Percentiles rank a stretch among this genome's conserved stretches.
Conservation (phyloP, 306 rosid genomes). For the Urtica urens region DNA sequence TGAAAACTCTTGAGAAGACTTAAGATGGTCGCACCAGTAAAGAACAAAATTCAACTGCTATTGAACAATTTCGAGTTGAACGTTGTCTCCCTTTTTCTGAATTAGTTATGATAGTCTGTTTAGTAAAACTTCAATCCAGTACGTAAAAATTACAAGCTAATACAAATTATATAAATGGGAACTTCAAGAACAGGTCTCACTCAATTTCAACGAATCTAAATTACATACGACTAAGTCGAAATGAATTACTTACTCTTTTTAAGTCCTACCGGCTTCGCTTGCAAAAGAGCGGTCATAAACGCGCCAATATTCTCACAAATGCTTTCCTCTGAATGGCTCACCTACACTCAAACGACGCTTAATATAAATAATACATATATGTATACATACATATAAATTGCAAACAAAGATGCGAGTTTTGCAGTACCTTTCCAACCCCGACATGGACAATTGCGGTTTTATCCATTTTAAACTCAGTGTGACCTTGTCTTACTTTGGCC, state of each 20-base stretch:
- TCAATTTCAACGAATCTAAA: no score
- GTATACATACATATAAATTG: background rate
- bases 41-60: no score
- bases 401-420: slow-evolving; percentile 7
- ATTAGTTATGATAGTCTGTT: no score
- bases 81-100: no score
- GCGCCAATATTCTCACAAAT: slow-evolving; percentile 92
- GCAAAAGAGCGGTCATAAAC: slow-evolving; percentile 74
- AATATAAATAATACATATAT: background rate
- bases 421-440: slow-evolving; percentile 92
- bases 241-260: slow-evolving; percentile 68
- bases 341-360: slow-evolving; percentile 27
- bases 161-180: no score
- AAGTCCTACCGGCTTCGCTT: slow-evolving; percentile 78
- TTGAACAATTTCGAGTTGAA: no score
- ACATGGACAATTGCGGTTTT: slow-evolving; percentile 73
- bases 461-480: slow-evolving; percentile 89
- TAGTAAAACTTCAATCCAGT: no score
- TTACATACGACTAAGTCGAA: background rate
- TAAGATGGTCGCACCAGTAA: no score
- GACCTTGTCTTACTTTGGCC: slow-evolving; percentile 71
- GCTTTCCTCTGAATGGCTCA: slow-evolving; percentile 57
- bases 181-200: no score
- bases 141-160: no score
- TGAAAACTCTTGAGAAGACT: no score